These are phyloP conservation scores for Crotalaria pallida DNA, from an alignment of 306 rosid genomes.

Conservation along the genomic window DNA sequence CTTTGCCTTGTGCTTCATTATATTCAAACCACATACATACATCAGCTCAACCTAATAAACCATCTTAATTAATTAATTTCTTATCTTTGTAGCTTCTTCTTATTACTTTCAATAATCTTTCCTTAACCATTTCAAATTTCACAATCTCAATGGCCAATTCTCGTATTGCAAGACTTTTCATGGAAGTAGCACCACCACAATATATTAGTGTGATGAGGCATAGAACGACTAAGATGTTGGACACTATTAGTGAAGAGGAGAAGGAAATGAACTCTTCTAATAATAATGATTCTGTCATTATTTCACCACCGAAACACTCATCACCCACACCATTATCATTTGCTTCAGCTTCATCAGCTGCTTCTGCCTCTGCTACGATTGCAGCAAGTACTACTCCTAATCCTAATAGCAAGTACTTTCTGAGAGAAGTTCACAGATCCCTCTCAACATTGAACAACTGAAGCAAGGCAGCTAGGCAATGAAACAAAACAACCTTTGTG, in stretches of 20 bases:
- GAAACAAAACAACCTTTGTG: neutral
- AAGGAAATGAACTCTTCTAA: constrained; percentile 42
- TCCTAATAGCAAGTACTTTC: constrained; percentile 29
- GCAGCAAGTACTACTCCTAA: constrained; percentile 3
- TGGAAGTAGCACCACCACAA: constrained; percentile 95
- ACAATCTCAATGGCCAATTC: constrained; percentile 56
- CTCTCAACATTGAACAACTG: constrained; percentile 44
- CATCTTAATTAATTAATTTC: too few relatives aligned
- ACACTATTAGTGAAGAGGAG: constrained; percentile 83
- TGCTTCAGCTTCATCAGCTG: constrained; percentile 4
- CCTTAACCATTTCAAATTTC: neutral
- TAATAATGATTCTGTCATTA: constrained; percentile 19
- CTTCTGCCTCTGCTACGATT: constrained; percentile 16
- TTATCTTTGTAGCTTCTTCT: neutral
- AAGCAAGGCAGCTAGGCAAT: constrained; percentile 5
- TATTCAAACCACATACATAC: too few relatives aligned
- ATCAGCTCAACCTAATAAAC: constrained; percentile 29
- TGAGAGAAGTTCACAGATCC: constrained; percentile 41
- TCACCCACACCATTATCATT: neutral
- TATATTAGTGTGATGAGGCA: constrained; percentile 76
- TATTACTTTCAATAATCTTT: neutral
- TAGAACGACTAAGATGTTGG: constrained; percentile 74
- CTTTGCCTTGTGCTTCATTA: constrained; percentile 1
- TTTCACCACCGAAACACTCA: constrained; percentile 15
- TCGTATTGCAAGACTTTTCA: constrained; percentile 68